Conservation (phyloP, 2,329 filamentous ascomycete genomes). For the Cladophialophora psammophila region DNA sequence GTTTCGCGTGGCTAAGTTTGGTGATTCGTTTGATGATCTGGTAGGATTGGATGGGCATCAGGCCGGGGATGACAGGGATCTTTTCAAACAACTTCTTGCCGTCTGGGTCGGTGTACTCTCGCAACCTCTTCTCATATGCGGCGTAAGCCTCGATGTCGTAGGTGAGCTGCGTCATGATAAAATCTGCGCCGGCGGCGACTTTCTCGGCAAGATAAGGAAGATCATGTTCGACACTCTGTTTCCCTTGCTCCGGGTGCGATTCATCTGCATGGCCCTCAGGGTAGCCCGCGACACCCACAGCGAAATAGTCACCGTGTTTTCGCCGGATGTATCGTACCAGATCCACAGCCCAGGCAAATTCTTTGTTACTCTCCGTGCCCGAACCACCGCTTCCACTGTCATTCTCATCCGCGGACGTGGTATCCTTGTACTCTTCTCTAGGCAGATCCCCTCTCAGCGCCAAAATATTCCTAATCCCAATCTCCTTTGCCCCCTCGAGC, state of each 20-base stretch:
- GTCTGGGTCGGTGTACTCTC: slow-evolving; percentile 78
- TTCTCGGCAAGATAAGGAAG: slow-evolving; percentile 91
- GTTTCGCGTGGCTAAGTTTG: slow-evolving; percentile 87
- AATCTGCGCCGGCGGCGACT: slow-evolving; percentile 88
- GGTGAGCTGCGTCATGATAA: slow-evolving; percentile 98
- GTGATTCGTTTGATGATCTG: slow-evolving; percentile 93
- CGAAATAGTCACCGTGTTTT: slow-evolving; percentile 92
- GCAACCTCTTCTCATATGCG: slow-evolving; percentile 76
- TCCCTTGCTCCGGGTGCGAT: slow-evolving; percentile 77
- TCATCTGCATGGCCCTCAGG: slow-evolving; percentile 95
- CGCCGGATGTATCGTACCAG: slow-evolving; percentile 87
- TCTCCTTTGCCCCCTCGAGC: slow-evolving; percentile 84
- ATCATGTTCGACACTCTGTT: slow-evolving; percentile 69
- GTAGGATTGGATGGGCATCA: slow-evolving; percentile 98
- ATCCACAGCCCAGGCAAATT: slow-evolving; percentile 89
- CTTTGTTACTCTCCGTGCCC: slow-evolving; percentile 62
- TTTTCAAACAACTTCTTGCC: slow-evolving; percentile 70
- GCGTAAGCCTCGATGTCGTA: slow-evolving; percentile 88
- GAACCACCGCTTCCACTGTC: slow-evolving; percentile 41
- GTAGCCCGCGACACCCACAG: slow-evolving; percentile 91
- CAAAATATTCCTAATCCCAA: slow-evolving; percentile 93
- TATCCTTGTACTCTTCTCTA: slow-evolving; percentile 80
- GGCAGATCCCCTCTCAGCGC: slow-evolving; percentile 92
- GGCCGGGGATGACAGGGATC: slow-evolving; percentile 88
- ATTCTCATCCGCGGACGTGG: slow-evolving; percentile 56